Base-by-base conservation (phyloP, 257 asterid genomes). In the Primulina huaijiensis region DNA sequence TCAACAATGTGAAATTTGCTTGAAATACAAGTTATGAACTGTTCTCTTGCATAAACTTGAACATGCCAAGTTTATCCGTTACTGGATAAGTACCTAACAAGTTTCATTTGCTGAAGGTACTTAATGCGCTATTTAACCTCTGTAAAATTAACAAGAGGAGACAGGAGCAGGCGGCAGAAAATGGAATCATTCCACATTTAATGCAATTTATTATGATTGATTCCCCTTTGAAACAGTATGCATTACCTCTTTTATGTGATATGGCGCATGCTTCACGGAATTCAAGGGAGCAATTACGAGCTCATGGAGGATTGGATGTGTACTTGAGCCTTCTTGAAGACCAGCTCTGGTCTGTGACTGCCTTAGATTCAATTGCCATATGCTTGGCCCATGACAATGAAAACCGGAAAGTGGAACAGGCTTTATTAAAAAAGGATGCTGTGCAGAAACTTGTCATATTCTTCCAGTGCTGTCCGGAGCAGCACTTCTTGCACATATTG, bases 211-310 rank as follows among this genome's bases (percentile, higher is more conserved):
- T 94, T 76, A 89, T 88, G 93, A 83, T 90, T 67, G 94, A 79
- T 86, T 94, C 99, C 73, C 97, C 97, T 57, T 71, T 94, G 67
- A 89, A 82, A 77, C 97, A 89, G 80, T 87, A 79, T 77, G 97
- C 99, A 33, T 82, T 94, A 72, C 99, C 98, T 76, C 84, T 94
- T 64, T 85, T 94, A 60, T 91, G 97, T 80, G 99, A 94, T 79
- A 91, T 91, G 99, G 99, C 99, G 60, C 98, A 94, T 78, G 99
- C 99, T 69, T 94, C 99, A 56, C 92, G 96, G 69, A 89, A 91
- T 74, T 89, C 99, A 19, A 85, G 99, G 79, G 99, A 94, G 84
- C 99, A 94, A 71, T 86, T 94, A 65, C 90, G 99, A 62, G 99
- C 99, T 67, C 99, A 94, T 74, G 98, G 99, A 62, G 99, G 95